A percentile compares a stretch with the other conserved stretches of the same genome.
Evolutionary conservation across 371 early-diverging fungal genomes (phyloP).

Genomic region (Mycotypha africana): DNA sequence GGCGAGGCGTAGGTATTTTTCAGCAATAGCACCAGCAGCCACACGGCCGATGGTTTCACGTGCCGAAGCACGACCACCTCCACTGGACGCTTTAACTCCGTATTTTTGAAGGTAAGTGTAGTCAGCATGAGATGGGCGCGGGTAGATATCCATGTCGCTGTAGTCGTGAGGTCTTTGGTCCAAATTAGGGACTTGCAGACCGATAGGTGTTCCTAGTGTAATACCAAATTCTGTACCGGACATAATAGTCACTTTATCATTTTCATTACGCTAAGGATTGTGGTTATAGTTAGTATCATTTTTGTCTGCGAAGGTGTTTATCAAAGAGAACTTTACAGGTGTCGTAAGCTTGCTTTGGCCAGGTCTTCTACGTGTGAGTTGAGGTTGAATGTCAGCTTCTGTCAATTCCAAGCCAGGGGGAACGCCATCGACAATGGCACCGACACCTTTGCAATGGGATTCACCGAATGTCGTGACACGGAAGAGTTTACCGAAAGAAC

Average conservation of each 20-base stretch:
- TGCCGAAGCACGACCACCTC: slow-evolving; percentile 94
- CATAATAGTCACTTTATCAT: slow-evolving; percentile 72
- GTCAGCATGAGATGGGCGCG: slow-evolving; percentile 96
- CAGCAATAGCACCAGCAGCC: slow-evolving; percentile 94
- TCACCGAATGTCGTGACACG: slow-evolving; percentile 97
- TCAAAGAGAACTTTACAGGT: slow-evolving; percentile 61
- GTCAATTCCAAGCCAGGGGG: slow-evolving; percentile 91
- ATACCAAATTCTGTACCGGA: slow-evolving; percentile 93
- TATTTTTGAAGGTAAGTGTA: slow-evolving; percentile 96
- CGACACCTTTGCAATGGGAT: slow-evolving; percentile 96
- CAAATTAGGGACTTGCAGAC: slow-evolving; percentile 86
- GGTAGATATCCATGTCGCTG: slow-evolving; percentile 86
- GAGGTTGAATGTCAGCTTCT: slow-evolving; percentile 90
- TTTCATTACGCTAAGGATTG: slow-evolving; percentile 18
- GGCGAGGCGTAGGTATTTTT: slow-evolving; percentile 80
- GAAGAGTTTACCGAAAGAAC: slow-evolving; percentile 73
- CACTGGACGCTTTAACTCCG: slow-evolving; percentile 90
- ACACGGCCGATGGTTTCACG: slow-evolving; percentile 97
- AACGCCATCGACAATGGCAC: slow-evolving; percentile 93
- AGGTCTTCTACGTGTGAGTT: slow-evolving; percentile 88
- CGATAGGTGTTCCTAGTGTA: slow-evolving; percentile 94
- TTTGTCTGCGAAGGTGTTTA: not conserved
- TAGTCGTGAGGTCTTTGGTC: slow-evolving; percentile 97
- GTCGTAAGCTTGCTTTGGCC: slow-evolving; percentile 95
- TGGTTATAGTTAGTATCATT: not conserved